Percentiles rank a stretch among this genome's conserved stretches.
These are phyloP conservation scores for Clavispora carvajalis DNA, from an alignment of 805 yeast species.

Conservation along the genomic window DNA sequence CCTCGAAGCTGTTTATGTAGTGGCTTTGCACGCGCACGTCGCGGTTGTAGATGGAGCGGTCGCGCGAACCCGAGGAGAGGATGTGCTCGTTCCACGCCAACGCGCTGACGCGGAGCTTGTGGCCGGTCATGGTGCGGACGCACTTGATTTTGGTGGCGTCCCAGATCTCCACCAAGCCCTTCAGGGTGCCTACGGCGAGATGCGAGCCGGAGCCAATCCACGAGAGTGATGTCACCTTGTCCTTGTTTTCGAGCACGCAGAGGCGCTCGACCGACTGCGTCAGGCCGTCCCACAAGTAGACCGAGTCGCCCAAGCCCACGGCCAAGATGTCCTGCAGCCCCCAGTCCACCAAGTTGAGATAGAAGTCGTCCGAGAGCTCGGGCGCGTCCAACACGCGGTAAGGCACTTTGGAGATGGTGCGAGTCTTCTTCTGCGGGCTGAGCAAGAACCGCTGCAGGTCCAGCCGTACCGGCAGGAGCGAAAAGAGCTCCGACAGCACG, in stretches of 20 bases:
- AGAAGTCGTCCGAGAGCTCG: conserved; percentile 88
- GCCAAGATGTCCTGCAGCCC: conserved; percentile 83
- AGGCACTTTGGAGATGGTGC: conserved; percentile 81
- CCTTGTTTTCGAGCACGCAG: conserved; percentile 66
- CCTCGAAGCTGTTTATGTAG: conserved; percentile 61
- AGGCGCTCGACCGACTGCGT: conserved; percentile 78
- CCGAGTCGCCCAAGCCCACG: conserved; percentile 84
- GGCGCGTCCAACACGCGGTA: conserved; percentile 95
- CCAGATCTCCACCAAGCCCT: conserved; percentile 91
- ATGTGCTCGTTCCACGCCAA: conserved; percentile 93
- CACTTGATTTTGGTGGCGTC: conserved; percentile 81
- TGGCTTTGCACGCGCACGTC: conserved; percentile 89
- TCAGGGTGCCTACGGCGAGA: conserved; percentile 83
- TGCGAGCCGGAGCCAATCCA: conserved; percentile 97
- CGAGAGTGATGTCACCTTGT: conserved; percentile 72
- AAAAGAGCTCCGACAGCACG: conserved; percentile 68
- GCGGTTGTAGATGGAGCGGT: conserved; percentile 76
- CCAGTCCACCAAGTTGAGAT: conserved; percentile 91
- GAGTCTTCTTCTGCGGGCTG: conserved; percentile 74
- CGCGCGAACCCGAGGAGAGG: conserved; percentile 82
- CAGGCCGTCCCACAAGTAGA: conserved; percentile 85
- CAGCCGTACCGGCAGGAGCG: conserved; percentile 81
- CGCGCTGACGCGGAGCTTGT: conserved; percentile 75
- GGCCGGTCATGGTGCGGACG: conserved; percentile 90
- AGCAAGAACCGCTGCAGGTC: conserved; percentile 77